Base-by-base conservation (phyloP, 345 rosid genomes). In the Acer campestre region DNA sequence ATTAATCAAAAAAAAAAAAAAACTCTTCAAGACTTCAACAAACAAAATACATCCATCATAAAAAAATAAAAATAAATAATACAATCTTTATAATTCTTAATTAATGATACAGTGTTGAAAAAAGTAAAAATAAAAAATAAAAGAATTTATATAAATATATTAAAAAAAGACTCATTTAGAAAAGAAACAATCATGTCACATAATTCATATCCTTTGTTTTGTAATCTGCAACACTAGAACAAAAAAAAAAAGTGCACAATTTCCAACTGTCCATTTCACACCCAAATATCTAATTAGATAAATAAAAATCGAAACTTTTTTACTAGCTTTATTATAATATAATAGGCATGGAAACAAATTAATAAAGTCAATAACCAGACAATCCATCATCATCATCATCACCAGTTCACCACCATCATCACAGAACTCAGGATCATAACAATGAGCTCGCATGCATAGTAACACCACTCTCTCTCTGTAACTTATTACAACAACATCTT, bases 391-490 rank as follows among this genome's bases (percentile, higher is more conserved):
- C 23, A 18, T 56, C 23, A 17, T n/a, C 25, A n/a, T n/a, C n/a
- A n/a, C n/a, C n/a, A n/a, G n/a, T n/a, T n/a, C n/a, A 58, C 2
- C 7, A 16, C 27, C 25, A n/a, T 20, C 27, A 59, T 9, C 8
- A 16, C 63, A n/a, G 2, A 59, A 22, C 4, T 16, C 13, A 59
- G 63, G 20, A 18, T 16, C 63, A 7, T 22, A n/a, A 59, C 63
- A 59, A 59, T 59, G 63, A 59, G 63, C 27, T 59, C 63, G 63
- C 63, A 59, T 59, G 63, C 63, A 59, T 8, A 20, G 7, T 59
- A 59, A 59, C 63, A 59, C 20, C 63, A 59, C 63, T 18, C 58
- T 4, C 23, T 1, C 62, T 58, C 27, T 51, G n/a, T 51, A 51
- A 13, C 1, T 51, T 16, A 9, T 10, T 8, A 10, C 0, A 46